Percentiles rank a stretch among this genome's conserved stretches.
These are phyloP conservation scores for Nymphaea colorata DNA, from an alignment of 164 flowering plant species.

Conservation along the genomic window DNA sequence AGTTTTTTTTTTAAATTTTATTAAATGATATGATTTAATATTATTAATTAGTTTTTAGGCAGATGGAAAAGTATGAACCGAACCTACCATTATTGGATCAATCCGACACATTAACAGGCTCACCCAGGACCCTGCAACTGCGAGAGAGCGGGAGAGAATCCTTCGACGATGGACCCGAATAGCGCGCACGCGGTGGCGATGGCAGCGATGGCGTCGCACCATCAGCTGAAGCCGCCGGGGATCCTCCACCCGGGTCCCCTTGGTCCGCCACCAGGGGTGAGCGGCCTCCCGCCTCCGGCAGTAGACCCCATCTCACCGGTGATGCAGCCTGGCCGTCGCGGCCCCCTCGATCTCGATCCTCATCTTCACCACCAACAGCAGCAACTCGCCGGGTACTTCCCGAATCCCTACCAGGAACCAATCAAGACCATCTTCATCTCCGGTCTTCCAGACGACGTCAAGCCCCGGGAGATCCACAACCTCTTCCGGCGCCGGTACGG, in stretches of 20 bases:
- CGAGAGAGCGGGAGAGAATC: not conserved
- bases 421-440: conserved; percentile 77
- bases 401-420: conserved; percentile 9
- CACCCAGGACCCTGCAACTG: no score
- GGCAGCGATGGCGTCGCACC: not conserved
- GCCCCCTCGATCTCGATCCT: not conserved
- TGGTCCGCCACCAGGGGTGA: not conserved
- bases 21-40: no score
- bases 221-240: not conserved
- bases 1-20: no score
- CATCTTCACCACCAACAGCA: not conserved
- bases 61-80: no score
- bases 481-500: conserved; percentile 86
- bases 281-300: not conserved
- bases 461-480: conserved; percentile 89
- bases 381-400: not conserved
- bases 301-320: not conserved
- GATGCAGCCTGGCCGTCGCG: not conserved
- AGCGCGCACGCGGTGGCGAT: not conserved
- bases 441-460: conserved; percentile 85
- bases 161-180: not conserved
- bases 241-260: not conserved
- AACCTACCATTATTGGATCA: no score
- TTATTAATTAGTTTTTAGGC: no score
- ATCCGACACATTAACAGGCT: no score